Base-by-base conservation (phyloP, 2,329 filamentous ascomycete genomes). In the Emericellopsis atlantica region DNA sequence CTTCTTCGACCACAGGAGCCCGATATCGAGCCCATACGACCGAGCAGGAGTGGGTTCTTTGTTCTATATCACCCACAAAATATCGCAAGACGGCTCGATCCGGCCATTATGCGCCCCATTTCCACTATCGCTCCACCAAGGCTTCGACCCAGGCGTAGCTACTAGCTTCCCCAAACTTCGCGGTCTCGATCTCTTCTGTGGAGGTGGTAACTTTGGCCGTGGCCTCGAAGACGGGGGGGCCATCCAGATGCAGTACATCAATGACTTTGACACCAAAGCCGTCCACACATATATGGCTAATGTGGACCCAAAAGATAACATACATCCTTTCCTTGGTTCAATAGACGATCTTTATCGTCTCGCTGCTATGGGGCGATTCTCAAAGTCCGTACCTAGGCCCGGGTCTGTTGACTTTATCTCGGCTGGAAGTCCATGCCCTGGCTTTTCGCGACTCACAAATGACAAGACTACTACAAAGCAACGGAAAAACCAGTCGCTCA, bases 211-310 rank as follows among this genome's bases (percentile, higher is more conserved):
- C 40, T 77, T 92, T 40, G 85, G 84, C 5, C 70, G 82, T 24
- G 85, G 84, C 0, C 63, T 93, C 0, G 84, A 88, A 55, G 83
- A 88, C 40, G 76, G 75, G 1, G 76, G 78, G 1, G 76, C 67
- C 0, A 67, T 88, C 0, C 54, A 76, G 22, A 82, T 83, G 55
- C 63, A 67, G 4, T 82, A 75, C 65, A 76, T 76, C 0, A 79
- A 89, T 22, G 86, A 93, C 50, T 74, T 76, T 43, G 73, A 71
- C 42, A 48, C 60, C 1, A 59, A 65, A 5, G 82, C 85, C 0
- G 70, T 89, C 0, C 79, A 86, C 40, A 84, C 81, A 0, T 85
- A 87, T 46, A 74, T 77, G 57, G 84, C 83, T 0, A 92, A 92
- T 42, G 54, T 65, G 0, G 51, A 60, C 1, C 42, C 64, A 2